Evolutionary conservation across 352 stramenopile species (phyloP).

Genomic region (Aphanomyces invadans): DNA sequence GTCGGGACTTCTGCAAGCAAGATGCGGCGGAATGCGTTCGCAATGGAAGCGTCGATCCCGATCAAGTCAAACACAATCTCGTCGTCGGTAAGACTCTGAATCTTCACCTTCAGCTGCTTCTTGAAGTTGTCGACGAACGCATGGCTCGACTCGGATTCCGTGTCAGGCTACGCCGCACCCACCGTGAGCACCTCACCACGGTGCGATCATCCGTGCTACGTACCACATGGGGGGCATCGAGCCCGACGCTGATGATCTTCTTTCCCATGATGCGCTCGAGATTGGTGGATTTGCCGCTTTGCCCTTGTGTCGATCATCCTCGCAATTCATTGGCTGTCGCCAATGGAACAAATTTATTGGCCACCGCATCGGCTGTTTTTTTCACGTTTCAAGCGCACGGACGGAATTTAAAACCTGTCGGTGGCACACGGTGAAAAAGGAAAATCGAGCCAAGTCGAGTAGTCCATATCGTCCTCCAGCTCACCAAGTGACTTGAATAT

Average conservation of each 20-base stretch:
- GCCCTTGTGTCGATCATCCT: neutral
- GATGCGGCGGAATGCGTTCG: conserved; percentile 88
- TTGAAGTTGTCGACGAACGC: conserved; percentile 78
- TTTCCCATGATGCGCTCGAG: conserved; percentile 45
- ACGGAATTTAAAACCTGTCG: neutral
- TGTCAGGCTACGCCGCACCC: conserved; percentile 49
- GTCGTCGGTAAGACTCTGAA: conserved; percentile 74
- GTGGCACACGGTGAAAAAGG: no score
- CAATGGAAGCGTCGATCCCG: conserved; percentile 86
- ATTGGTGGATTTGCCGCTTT: conserved; percentile 7
- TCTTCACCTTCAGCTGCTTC: conserved; percentile 79
- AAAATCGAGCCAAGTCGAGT: no score
- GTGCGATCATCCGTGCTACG: conserved; percentile 6
- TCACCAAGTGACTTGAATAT: no score
- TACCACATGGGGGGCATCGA: conserved; percentile 73
- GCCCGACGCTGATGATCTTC: conserved; percentile 70
- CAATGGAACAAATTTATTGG: conserved; percentile 19
- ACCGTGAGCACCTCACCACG: no score
- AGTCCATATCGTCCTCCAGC: no score
- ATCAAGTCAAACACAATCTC: conserved; percentile 90
- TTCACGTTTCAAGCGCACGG: neutral
- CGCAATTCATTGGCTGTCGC: conserved; percentile 11
- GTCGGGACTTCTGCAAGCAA: conserved; percentile 87
- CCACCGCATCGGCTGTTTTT: neutral
- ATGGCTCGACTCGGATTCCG: conserved; percentile 60